Evolutionary conservation across 2,329 filamentous ascomycete genomes (phyloP).

Genomic region (Penicillium sp.): DNA sequence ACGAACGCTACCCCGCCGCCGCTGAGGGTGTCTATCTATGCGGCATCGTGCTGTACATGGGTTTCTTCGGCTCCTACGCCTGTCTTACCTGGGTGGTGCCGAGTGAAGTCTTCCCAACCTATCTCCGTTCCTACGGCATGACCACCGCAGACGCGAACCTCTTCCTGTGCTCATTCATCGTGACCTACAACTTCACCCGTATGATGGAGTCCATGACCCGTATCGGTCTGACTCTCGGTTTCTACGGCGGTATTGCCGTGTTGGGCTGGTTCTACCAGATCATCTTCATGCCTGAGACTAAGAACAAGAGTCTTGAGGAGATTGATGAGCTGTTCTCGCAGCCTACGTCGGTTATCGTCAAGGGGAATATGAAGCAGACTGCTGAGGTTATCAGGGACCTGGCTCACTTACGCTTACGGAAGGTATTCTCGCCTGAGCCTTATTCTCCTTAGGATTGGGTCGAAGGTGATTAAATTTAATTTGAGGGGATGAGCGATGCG

Average conservation of each 20-base stretch:
- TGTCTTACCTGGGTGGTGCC: constrained; percentile 64
- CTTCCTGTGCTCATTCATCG: constrained; percentile 67
- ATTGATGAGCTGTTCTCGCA: constrained; percentile 64
- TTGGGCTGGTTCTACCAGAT: constrained; percentile 68
- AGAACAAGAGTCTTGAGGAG: constrained; percentile 65
- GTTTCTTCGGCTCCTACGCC: constrained; percentile 63
- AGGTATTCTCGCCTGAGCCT: constrained; percentile 43
- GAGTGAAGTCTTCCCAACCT: constrained; percentile 67
- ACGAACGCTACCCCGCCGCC: constrained; percentile 44
- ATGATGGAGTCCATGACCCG: constrained; percentile 66
- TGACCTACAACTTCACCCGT: constrained; percentile 69
- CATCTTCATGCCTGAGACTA: constrained; percentile 71
- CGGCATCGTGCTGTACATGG: constrained; percentile 58
- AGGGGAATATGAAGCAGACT: constrained; percentile 51
- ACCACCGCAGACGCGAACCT: constrained; percentile 63
- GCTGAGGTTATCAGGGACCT: constrained; percentile 46
- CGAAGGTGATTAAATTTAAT: neutral
- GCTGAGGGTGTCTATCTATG: constrained; percentile 61
- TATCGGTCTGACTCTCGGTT: constrained; percentile 63
- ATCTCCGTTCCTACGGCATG: constrained; percentile 69
- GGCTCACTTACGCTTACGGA: constrained; percentile 42
- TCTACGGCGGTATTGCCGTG: constrained; percentile 69
- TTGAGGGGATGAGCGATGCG: neutral
- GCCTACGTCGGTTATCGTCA: constrained; percentile 60
- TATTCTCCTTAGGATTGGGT: constrained; percentile 4